phyloP scores from a whole-genome alignment of 2,329 filamentous ascomycete species.

The Cladophialophora exuberans region DNA sequence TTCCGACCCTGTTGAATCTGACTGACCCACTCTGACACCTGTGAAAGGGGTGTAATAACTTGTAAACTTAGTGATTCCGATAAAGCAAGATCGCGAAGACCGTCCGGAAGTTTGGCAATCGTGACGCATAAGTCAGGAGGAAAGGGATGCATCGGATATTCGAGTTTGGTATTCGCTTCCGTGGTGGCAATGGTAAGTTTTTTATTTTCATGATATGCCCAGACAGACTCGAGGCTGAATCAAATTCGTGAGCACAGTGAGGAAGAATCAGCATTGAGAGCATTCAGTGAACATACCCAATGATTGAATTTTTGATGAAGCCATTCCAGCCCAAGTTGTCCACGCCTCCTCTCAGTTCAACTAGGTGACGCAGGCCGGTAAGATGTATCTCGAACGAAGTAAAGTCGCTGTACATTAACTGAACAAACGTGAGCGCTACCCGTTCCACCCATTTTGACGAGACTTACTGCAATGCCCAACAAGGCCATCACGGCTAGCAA shows the following conservation, averaged over 20 bases:
- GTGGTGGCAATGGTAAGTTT: slow-evolving; percentile 8
- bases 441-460: not conserved
- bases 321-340: slow-evolving; percentile 15
- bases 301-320: slow-evolving; percentile 16
- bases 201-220: slow-evolving; percentile 14
- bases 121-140: slow-evolving; percentile 14
- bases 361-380: slow-evolving; percentile 8
- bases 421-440: not conserved
- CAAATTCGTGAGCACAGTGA: not conserved
- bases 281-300: not conserved
- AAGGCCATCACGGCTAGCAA: slow-evolving; percentile 12
- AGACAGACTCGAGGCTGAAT: slow-evolving; percentile 12
- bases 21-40: slow-evolving; percentile 4
- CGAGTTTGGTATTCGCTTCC: slow-evolving; percentile 9
- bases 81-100: slow-evolving; percentile 14
- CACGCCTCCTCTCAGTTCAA: slow-evolving; percentile 16
- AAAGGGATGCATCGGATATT: slow-evolving; percentile 20
- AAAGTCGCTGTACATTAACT: slow-evolving; percentile 14
- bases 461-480: slow-evolving; percentile 12
- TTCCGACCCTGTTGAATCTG: slow-evolving; percentile 2
- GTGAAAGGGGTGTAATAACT: slow-evolving; percentile 5
- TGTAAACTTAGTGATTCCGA: slow-evolving; percentile 1
- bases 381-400: slow-evolving; percentile 13
- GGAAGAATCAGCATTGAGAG: no score
- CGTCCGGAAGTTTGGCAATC: slow-evolving; percentile 16